Conservation (phyloP, 805 yeast genomes). For the Candida hungchunana region DNA sequence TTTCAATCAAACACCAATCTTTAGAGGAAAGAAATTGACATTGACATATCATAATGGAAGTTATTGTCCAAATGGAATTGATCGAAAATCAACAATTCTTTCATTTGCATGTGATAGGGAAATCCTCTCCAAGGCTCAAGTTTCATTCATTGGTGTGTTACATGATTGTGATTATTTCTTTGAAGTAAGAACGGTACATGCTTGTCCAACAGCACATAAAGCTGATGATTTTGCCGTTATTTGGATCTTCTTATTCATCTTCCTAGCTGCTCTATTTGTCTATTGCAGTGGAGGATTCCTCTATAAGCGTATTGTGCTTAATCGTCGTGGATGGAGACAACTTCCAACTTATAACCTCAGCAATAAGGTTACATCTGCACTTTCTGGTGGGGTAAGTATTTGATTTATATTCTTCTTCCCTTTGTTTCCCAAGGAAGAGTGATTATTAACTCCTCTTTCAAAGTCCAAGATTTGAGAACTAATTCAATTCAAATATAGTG, state of each 20-base stretch:
- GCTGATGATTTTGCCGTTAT: constrained; percentile 60
- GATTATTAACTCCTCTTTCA: constrained; percentile 17
- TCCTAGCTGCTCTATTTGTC: constrained; percentile 37
- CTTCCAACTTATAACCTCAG: constrained; percentile 28
- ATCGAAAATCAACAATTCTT: constrained; percentile 58
- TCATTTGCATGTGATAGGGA: constrained; percentile 80
- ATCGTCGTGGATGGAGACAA: constrained; percentile 34
- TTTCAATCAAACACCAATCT: constrained; percentile 53
- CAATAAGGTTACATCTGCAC: constrained; percentile 23
- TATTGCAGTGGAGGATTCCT: constrained; percentile 41
- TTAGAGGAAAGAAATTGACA: constrained; percentile 68
- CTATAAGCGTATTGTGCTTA: constrained; percentile 32
- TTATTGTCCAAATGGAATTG: constrained; percentile 50
- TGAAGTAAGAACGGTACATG: constrained; percentile 80
- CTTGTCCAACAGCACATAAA: constrained; percentile 76
- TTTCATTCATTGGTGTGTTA: constrained; percentile 64
- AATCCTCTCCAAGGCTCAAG: constrained; percentile 55
- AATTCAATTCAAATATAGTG: constrained; percentile 9
- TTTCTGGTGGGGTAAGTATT: constrained; percentile 26
- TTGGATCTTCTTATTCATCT: constrained; percentile 57
- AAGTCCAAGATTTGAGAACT: constrained; percentile 11
- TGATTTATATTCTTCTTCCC: constrained; percentile 1
- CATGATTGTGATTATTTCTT: constrained; percentile 81
- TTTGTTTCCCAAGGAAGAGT: neutral
- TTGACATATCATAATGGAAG: constrained; percentile 70